Conservation (phyloP, 2,329 filamentous ascomycete species). For the Coniochaeta hoffmannii region DNA sequence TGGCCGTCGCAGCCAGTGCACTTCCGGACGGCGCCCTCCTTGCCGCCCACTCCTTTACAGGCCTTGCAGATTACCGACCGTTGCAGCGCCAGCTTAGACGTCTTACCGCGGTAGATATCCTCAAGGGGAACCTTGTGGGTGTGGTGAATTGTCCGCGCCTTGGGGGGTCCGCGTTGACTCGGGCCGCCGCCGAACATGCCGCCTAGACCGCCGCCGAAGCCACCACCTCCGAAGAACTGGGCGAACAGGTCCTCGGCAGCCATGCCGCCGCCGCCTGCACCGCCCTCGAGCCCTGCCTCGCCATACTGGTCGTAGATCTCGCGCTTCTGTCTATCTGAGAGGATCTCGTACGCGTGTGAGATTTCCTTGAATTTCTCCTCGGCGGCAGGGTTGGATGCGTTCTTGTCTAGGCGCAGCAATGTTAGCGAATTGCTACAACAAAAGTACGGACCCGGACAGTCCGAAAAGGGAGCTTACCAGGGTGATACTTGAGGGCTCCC, state of each 20-base stretch:
- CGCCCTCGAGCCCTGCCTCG: slow-evolving; percentile 90
- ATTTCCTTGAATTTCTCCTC: slow-evolving; percentile 99
- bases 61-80: slow-evolving; percentile 95
- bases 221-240: slow-evolving; percentile 84
- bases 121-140: slow-evolving; percentile 97
- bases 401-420: slow-evolving; percentile 68
- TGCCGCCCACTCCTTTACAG: slow-evolving; percentile 90
- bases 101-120: slow-evolving; percentile 96
- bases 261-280: slow-evolving; percentile 74
- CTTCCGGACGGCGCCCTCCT: slow-evolving; percentile 94
- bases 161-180: slow-evolving; percentile 68
- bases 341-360: slow-evolving; percentile 89
- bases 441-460: background rate
- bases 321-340: slow-evolving; percentile 89
- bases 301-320: slow-evolving; percentile 94
- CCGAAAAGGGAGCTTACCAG: slow-evolving; percentile 47
- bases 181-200: slow-evolving; percentile 70
- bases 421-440: background rate
- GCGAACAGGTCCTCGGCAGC: slow-evolving; percentile 93
- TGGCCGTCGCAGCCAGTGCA: slow-evolving; percentile 86
- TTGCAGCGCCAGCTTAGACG: slow-evolving; percentile 94
- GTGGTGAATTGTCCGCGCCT: slow-evolving; percentile 95
- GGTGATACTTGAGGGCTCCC: slow-evolving; percentile 75
- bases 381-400: slow-evolving; percentile 83
- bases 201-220: slow-evolving; percentile 65